Evolutionary conservation across 176 grass and related monocot genomes (phyloP), one percentile per base, ranked within the genome.

Genomic region (Paspalum vaginatum): DNA sequence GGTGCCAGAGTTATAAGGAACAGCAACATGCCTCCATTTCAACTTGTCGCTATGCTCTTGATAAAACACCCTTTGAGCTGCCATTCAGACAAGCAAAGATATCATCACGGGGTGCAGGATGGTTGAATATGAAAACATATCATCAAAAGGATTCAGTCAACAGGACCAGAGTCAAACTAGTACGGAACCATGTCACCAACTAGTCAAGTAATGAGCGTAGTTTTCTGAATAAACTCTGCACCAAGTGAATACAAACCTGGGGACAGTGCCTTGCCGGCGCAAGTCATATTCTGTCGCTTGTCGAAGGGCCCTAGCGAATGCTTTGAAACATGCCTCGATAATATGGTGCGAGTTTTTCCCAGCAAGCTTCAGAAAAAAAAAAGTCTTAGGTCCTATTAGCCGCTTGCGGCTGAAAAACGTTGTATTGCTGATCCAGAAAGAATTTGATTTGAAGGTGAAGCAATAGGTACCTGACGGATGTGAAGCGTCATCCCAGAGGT

Each of bases 401-500:
- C 32, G 9, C 18, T 70, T 16, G 17, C 4, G 20, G 16, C 21
- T 48, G 0, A 81, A 60, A 49, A 32, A 32, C 32, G 3, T 14
- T 73, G 11, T 20, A 44, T 25, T 13, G 21, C 24, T 46, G 46
- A 48, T 51, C 18, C 54, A 75, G 37, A 41, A 7, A 77, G 5
- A 68, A 57, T 54, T 76, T 40, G 27, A 66, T 72, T 47, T 8
- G 15, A 70, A 54, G 9, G 5, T 17, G 60, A 51, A 76, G 13
- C 17, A 83, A 13, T 12, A 85, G 63, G 47, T 91, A 98, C 92
- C 90, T 98, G 96, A 70, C 75, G 90, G 67, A 98, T 95, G 76
- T 98, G 96, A 85, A 98, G 92, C 3, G 92, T 98, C 96, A 98
- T 98, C 43, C 96, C 92, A 82, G 96, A 98, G 64, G 92, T 98